phyloP scores from a whole-genome alignment of 2,329 filamentous ascomycete genomes.

The Metarhizium album region DNA sequence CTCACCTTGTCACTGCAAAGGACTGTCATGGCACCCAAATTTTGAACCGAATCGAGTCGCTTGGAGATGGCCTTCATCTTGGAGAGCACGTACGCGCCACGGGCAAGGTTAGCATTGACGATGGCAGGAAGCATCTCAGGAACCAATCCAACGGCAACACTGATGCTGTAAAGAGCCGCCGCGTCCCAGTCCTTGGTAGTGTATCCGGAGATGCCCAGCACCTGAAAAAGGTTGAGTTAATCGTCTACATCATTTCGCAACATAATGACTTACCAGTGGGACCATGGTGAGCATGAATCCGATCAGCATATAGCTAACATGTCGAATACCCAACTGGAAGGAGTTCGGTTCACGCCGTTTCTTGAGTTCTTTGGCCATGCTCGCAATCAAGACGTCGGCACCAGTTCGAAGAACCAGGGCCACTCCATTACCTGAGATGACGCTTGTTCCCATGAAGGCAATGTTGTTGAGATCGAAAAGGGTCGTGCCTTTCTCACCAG shows the following conservation, averaged over 20 bases:
- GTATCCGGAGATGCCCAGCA: constrained; percentile 14
- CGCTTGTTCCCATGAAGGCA: constrained; percentile 18
- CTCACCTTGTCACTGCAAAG: constrained; percentile 19
- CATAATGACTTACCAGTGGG: constrained; percentile 13
- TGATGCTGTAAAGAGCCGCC: constrained; percentile 18
- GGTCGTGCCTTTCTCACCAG: constrained; percentile 11
- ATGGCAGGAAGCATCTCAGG: constrained; percentile 21
- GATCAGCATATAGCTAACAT: constrained; percentile 19
- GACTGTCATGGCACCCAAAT: constrained; percentile 19
- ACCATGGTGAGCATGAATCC: constrained; percentile 20
- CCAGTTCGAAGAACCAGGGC: constrained; percentile 16
- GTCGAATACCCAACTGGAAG: constrained; percentile 18
- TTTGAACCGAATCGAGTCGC: constrained; percentile 21
- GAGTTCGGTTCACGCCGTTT: constrained; percentile 15
- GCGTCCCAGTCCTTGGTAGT: constrained; percentile 16
- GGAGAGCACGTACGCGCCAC: constrained; percentile 16
- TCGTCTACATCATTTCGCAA: neutral
- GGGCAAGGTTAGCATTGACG: constrained; percentile 19
- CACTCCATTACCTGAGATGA: constrained; percentile 16
- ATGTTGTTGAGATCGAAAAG: constrained; percentile 17
- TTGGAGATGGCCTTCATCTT: constrained; percentile 26
- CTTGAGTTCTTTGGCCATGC: constrained; percentile 16
- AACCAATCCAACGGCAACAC: constrained; percentile 18
- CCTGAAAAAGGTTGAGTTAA: constrained; percentile 6
- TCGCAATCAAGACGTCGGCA: constrained; percentile 15